Conservation (phyloP, 495 filamentous ascomycete genomes). For the Penicillium argentinense region DNA sequence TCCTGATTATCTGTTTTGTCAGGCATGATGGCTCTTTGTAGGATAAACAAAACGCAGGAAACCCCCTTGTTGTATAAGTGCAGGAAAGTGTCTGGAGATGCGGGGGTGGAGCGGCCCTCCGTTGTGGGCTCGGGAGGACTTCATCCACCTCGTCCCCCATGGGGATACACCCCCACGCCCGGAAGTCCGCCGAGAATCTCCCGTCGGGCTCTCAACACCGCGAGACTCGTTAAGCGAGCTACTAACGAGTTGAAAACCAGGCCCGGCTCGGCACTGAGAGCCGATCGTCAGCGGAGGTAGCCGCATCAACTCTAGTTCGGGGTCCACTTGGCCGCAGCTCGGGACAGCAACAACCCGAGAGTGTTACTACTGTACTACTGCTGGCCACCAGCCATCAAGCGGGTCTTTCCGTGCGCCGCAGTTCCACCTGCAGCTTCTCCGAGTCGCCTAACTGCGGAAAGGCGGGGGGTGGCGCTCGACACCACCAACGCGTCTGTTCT, state of each 20-base stretch:
- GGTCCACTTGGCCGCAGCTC: slow-evolving; percentile 8
- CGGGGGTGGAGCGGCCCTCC: slow-evolving; percentile 3
- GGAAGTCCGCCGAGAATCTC: not conserved
- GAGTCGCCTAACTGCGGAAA: too few relatives aligned
- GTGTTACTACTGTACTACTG: too few relatives aligned
- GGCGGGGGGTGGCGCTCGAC: too few relatives aligned
- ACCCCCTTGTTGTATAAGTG: too few relatives aligned
- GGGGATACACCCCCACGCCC: slow-evolving; percentile 13
- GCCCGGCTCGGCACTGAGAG: not conserved
- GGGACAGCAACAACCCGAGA: slow-evolving; percentile 15
- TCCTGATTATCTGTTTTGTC: slow-evolving; percentile 7
- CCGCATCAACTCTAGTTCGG: slow-evolving; percentile 1
- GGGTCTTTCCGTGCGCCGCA: not conserved
- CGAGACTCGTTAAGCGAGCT: not conserved
- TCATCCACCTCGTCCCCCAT: slow-evolving; percentile 12
- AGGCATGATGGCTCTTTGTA: slow-evolving; percentile 6
- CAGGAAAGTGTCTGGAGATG: slow-evolving; percentile 5
- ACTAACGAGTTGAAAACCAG: not conserved
- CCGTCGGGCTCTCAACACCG: not conserved
- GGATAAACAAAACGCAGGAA: too few relatives aligned
- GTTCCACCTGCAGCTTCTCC: too few relatives aligned
- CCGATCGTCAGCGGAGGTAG: slow-evolving; percentile 6
- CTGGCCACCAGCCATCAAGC: not conserved
- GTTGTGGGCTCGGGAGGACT: not conserved
- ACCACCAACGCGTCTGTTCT: not conserved